Percentiles rank a stretch among this genome's conserved stretches.
phyloP scores from a whole-genome alignment of 352 stramenopile genomes.

The Nothophytophthora sp. region DNA sequence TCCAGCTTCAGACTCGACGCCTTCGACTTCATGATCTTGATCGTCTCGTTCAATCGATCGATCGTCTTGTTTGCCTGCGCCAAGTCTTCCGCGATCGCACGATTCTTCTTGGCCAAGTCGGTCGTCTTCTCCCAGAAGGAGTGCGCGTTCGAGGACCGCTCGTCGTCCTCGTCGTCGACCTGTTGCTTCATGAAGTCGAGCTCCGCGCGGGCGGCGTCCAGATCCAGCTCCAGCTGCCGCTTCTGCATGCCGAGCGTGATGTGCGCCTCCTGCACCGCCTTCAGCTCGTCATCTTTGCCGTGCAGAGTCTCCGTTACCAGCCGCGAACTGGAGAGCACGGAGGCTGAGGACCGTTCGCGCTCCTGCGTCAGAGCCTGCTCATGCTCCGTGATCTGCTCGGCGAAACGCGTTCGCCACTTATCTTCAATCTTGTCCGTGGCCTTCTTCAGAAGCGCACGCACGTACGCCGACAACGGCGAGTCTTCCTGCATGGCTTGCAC shows the following conservation, averaged over 20 bases:
- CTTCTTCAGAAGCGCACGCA: slow-evolving; percentile 72
- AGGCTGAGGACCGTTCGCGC: slow-evolving; percentile 61
- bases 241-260: slow-evolving; percentile 55
- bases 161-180: slow-evolving; percentile 74
- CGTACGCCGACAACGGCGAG: slow-evolving; percentile 74
- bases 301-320: slow-evolving; percentile 77
- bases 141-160: slow-evolving; percentile 62
- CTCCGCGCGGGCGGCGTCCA: slow-evolving; percentile 62
- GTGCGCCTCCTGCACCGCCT: slow-evolving; percentile 71
- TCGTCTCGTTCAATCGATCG: slow-evolving; percentile 65
- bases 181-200: slow-evolving; percentile 74
- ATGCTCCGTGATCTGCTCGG: slow-evolving; percentile 65
- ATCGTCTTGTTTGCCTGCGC: slow-evolving; percentile 62
- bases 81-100: slow-evolving; percentile 70
- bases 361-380: slow-evolving; percentile 68
- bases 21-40: slow-evolving; percentile 60
- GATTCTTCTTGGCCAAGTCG: slow-evolving; percentile 81
- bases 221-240: slow-evolving; percentile 74
- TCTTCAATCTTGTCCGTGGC: slow-evolving; percentile 83
- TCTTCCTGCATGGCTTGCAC: slow-evolving; percentile 48
- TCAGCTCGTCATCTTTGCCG: slow-evolving; percentile 75
- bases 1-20: slow-evolving; percentile 50
- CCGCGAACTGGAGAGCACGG: slow-evolving; percentile 62
- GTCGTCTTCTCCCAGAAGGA: slow-evolving; percentile 90
- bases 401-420: slow-evolving; percentile 80